These are phyloP conservation scores for Omphalea diandra DNA, from an alignment of 441 rosid genomes.

Conservation along the genomic window DNA sequence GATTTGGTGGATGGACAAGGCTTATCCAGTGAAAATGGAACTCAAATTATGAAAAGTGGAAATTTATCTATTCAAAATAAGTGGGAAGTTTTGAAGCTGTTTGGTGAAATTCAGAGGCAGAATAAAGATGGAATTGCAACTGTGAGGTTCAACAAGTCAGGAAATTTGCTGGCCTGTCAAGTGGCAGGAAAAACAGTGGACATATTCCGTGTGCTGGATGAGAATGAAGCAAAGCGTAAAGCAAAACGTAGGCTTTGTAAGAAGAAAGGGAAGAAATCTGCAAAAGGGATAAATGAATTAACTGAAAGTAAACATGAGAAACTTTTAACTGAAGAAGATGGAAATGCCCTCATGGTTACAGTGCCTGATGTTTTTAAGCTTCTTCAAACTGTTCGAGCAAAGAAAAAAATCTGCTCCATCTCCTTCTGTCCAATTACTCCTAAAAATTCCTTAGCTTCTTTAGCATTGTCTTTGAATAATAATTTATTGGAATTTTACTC, in stretches of 20 bases:
- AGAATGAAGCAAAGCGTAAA: conserved; percentile 78
- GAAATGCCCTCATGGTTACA: conserved; percentile 31
- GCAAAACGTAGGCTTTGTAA: conserved; percentile 85
- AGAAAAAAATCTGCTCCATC: conserved; percentile 80
- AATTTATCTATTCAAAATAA: conserved; percentile 47
- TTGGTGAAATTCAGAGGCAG: conserved; percentile 88
- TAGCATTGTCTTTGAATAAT: conserved; percentile 89
- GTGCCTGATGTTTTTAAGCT: conserved; percentile 84
- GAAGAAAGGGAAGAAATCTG: conserved; percentile 83
- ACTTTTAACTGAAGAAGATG: conserved; percentile 39
- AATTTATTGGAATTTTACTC: conserved; percentile 82
- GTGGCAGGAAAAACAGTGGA: conserved; percentile 87
- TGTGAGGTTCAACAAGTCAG: conserved; percentile 69
- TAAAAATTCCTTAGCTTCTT: conserved; percentile 58
- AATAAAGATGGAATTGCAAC: conserved; percentile 81
- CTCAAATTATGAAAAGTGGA: conserved; percentile 32
- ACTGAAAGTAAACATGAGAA: conserved; percentile 41
- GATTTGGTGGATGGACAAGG: conserved; percentile 32
- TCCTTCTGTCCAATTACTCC: conserved; percentile 68
- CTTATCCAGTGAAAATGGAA: conserved; percentile 30
- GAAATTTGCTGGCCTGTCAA: conserved; percentile 88
- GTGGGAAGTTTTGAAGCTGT: conserved; percentile 70
- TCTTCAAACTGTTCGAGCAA: conserved; percentile 72
- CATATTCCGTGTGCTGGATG: conserved; percentile 66
- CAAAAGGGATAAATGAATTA: conserved; percentile 43